Evolutionary conservation across 2,329 filamentous ascomycete genomes (phyloP).

Genomic region (Nemania bipapillata): DNA sequence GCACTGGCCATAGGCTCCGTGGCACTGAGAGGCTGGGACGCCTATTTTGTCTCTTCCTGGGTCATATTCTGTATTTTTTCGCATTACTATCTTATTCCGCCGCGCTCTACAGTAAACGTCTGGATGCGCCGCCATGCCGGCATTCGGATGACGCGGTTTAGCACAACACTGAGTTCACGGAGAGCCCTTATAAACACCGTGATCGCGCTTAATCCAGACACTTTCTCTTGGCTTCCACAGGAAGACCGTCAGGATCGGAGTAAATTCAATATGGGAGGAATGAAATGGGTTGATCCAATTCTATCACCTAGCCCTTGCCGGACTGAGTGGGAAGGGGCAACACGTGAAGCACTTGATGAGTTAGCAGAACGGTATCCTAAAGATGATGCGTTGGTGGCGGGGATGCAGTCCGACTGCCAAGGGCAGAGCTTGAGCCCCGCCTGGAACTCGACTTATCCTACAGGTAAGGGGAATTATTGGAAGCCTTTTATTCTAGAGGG

Average conservation of each 20-base stretch:
- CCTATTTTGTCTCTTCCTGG: slow-evolving; percentile 23
- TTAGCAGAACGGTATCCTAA: too few species aligned
- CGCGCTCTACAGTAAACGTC: background rate
- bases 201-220: slow-evolving; percentile 19
- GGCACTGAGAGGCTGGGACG: slow-evolving; percentile 10
- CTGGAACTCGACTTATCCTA: too few species aligned
- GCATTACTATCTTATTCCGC: slow-evolving; percentile 8
- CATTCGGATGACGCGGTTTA: background rate
- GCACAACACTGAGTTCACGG: slow-evolving; percentile 8
- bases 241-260: background rate
- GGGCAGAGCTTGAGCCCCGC: too few species aligned
- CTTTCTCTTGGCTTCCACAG: background rate
- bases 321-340: slow-evolving; percentile 14
- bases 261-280: background rate
- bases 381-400: too few species aligned
- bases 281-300: slow-evolving; percentile 22
- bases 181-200: slow-evolving; percentile 18
- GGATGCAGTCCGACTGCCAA: too few species aligned
- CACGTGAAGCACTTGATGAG: too few species aligned
- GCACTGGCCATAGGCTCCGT: slow-evolving; percentile 15
- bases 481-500: too few species aligned
- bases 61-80: slow-evolving; percentile 15
- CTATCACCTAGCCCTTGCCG: background rate
- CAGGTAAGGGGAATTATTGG: too few species aligned
- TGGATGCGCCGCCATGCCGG: slow-evolving; percentile 7